A percentile compares a stretch with the other conserved stretches of the same genome.
Evolutionary conservation across 176 grass and related monocot genomes (phyloP).

Genomic region (Phyllostachys edulis): DNA sequence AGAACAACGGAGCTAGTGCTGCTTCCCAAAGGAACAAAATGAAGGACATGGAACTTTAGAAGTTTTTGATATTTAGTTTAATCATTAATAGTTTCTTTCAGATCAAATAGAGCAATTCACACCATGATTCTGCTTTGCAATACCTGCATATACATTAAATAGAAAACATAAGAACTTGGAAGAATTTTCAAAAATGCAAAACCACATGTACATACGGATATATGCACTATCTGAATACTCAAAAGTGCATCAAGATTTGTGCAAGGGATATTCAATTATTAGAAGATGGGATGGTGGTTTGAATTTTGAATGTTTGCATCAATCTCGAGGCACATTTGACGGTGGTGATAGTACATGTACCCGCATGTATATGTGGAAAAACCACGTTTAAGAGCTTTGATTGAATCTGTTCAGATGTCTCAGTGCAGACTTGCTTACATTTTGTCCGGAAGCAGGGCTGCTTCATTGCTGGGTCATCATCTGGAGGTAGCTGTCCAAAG

Average conservation of each 20-base stretch:
- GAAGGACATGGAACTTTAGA: slow-evolving; percentile 28
- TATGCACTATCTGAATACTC: too few species aligned
- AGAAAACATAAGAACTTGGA: slow-evolving; percentile 23
- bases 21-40: slow-evolving; percentile 28
- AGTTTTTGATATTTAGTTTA: slow-evolving; percentile 29
- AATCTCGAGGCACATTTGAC: too few species aligned
- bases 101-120: slow-evolving; percentile 69
- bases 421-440: slow-evolving; percentile 52
- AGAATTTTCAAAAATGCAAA: background rate
- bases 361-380: too few species aligned
- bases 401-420: slow-evolving; percentile 7
- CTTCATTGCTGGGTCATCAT: slow-evolving; percentile 84
- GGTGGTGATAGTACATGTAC: too few species aligned
- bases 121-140: slow-evolving; percentile 60
- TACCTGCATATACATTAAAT: slow-evolving; percentile 55
- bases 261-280: too few species aligned
- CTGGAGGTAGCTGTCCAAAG: slow-evolving; percentile 85
- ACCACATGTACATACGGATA: too few species aligned
- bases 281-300: too few species aligned
- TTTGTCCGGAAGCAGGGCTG: slow-evolving; percentile 73
- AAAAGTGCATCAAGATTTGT: too few species aligned
- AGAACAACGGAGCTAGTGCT: slow-evolving; percentile 24
- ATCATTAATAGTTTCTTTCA: slow-evolving; percentile 29
- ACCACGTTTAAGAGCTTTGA: background rate
- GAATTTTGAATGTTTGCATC: too few species aligned